A percentile compares a stretch with the other conserved stretches of the same genome.
Evolutionary conservation across 306 rosid genomes (phyloP).

Genomic region (Begonia peltatifolia): DNA sequence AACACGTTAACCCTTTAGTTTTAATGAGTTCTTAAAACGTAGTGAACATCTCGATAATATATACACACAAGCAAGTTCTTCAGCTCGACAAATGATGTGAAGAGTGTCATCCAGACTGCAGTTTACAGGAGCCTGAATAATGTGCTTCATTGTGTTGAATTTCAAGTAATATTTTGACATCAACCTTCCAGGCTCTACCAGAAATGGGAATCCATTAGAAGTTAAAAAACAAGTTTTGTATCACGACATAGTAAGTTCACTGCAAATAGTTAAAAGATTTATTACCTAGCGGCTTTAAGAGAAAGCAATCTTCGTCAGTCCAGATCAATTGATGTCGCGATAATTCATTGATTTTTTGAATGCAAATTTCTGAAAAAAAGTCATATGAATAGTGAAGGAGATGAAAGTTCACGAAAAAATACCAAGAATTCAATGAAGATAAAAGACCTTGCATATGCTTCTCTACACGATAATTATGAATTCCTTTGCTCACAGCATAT

Average conservation of each 20-base stretch:
- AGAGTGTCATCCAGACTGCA: conserved; percentile 77
- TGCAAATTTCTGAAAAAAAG: conserved; percentile 43
- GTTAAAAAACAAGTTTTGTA: no score
- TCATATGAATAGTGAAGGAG: not conserved
- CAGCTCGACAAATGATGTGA: conserved; percentile 66
- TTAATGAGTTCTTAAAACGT: conserved; percentile 1
- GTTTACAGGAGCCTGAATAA: conserved; percentile 64
- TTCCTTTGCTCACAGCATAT: conserved; percentile 50
- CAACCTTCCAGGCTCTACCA: conserved; percentile 80
- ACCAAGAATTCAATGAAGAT: conserved; percentile 6
- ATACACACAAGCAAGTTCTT: conserved; percentile 72
- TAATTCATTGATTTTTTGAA: conserved; percentile 73
- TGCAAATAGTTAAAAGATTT: not conserved
- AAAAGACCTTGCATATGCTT: conserved; percentile 64
- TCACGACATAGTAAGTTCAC: not conserved
- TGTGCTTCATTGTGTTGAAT: conserved; percentile 85
- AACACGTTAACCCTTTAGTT: conserved; percentile 15
- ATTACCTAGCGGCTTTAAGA: conserved; percentile 82
- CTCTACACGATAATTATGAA: conserved; percentile 43
- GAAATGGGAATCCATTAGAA: conserved; percentile 11
- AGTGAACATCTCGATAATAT: conserved; percentile 6
- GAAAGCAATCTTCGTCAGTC: conserved; percentile 95
- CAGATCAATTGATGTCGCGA: conserved; percentile 66
- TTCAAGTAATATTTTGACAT: conserved; percentile 95
- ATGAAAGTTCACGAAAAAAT: not conserved